Conservation (phyloP, 179 eudicot species). For the Actinidia arguta region DNA sequence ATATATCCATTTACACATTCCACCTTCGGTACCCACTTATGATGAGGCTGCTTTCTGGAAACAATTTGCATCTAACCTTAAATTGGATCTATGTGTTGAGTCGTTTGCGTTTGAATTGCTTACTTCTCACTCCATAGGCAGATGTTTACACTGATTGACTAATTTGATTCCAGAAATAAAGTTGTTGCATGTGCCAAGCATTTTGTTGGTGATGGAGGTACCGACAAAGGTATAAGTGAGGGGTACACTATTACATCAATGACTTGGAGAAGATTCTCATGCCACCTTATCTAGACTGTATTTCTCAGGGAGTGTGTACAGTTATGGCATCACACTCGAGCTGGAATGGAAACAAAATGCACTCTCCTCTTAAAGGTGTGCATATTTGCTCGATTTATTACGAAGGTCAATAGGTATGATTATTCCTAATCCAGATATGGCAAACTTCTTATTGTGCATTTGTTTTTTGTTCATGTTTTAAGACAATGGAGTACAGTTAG, state of each 20-base stretch:
- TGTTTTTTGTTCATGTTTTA: not conserved
- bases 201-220: slow-evolving; percentile 88
- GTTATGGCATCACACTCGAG: slow-evolving; percentile 82
- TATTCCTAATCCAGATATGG: not conserved
- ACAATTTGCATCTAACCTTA: not conserved
- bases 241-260: slow-evolving; percentile 68
- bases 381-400: not conserved
- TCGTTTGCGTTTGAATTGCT: not conserved
- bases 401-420: too few relatives aligned
- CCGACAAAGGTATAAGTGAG: slow-evolving; percentile 75
- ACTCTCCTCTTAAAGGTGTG: slow-evolving; percentile 31
- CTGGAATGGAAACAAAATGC: slow-evolving; percentile 73
- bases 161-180: slow-evolving; percentile 55
- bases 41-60: not conserved
- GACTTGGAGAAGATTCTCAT: slow-evolving; percentile 75
- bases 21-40: not conserved
- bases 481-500: not conserved
- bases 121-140: not conserved
- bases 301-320: slow-evolving; percentile 87
- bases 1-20: not conserved
- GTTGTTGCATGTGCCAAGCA: slow-evolving; percentile 87
- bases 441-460: not conserved
- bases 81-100: not conserved
- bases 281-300: slow-evolving; percentile 80
- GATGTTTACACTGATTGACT: slow-evolving; percentile 10